These are phyloP conservation scores for Coemansia sp. DNA, from an alignment of 192 early-diverging fungal genomes.

Conservation along the genomic window DNA sequence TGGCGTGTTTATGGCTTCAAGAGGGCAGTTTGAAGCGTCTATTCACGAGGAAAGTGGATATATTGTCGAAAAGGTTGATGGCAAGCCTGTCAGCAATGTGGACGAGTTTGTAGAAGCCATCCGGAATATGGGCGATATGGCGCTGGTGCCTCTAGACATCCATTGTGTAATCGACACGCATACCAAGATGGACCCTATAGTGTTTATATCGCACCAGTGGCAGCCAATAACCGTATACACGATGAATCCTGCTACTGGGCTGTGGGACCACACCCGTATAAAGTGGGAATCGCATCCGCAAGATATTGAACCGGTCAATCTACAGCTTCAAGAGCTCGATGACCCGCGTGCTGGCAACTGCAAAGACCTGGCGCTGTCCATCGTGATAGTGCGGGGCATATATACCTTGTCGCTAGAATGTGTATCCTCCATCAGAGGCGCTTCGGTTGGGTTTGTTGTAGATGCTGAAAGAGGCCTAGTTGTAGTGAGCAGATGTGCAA, in stretches of 20 bases:
- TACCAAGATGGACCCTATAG: constrained; percentile 3
- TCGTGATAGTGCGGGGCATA: constrained; percentile 25
- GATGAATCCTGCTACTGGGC: constrained; percentile 35
- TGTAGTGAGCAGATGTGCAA: constrained; percentile 75
- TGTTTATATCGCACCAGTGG: constrained; percentile 28
- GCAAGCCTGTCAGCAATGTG: constrained; percentile 62
- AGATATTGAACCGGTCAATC: constrained; percentile 12
- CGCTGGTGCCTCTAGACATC: constrained; percentile 17
- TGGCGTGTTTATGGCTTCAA: constrained; percentile 76
- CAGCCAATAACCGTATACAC: constrained; percentile 36
- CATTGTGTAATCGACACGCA: constrained; percentile 27
- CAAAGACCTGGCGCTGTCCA: constrained; percentile 26
- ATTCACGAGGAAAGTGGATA: constrained; percentile 9
- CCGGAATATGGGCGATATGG: constrained; percentile 58
- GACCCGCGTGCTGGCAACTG: constrained; percentile 22
- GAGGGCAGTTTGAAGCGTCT: constrained; percentile 13
- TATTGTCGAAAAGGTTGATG: constrained; percentile 65
- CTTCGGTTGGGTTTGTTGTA: constrained; percentile 70
- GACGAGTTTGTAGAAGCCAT: constrained; percentile 67
- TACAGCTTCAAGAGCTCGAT: constrained; percentile 21
- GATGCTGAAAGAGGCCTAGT: constrained; percentile 78
- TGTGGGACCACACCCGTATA: constrained; percentile 38
- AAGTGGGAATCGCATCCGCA: constrained; percentile 9
- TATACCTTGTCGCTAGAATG: constrained; percentile 34
- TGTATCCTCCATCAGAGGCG: constrained; percentile 3